A percentile compares a stretch with the other conserved stretches of the same genome.
phyloP scores from a whole-genome alignment of 2,329 filamentous ascomycete species.

The Rutstroemia sydowiana region DNA sequence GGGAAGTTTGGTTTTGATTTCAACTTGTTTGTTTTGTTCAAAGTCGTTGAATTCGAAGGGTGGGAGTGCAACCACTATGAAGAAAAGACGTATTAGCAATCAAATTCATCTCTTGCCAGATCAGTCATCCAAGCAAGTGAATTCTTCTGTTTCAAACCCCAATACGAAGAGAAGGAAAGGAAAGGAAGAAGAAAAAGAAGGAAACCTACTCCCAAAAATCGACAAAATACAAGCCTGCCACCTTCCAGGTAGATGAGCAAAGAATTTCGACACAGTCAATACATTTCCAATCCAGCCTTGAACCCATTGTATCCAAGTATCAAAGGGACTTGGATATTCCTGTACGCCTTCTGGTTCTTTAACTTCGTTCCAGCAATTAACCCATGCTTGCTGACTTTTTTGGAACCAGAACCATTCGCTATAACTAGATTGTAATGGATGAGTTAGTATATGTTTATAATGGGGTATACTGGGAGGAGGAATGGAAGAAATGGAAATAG shows the following conservation, averaged over 20 bases:
- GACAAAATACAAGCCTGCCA: constrained; percentile 33
- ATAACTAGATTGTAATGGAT: background rate
- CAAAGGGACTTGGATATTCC: constrained; percentile 31
- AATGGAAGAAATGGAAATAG: too few species aligned
- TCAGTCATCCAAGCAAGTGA: too few species aligned
- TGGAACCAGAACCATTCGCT: constrained; percentile 46
- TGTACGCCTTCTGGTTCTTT: constrained; percentile 27
- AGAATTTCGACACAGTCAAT: constrained; percentile 30
- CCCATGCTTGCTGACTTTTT: constrained; percentile 38
- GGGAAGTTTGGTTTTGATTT: constrained; percentile 36
- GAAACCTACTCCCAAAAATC: constrained; percentile 28
- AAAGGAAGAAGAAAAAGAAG: constrained; percentile 2
- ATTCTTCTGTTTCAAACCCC: too few species aligned
- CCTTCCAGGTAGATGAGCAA: constrained; percentile 30
- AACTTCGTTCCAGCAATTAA: constrained; percentile 39
- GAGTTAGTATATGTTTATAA: too few species aligned
- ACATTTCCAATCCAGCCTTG: constrained; percentile 33
- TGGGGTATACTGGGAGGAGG: too few species aligned
- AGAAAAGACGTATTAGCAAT: background rate
- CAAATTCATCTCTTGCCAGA: too few species aligned
- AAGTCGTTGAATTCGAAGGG: constrained; percentile 15
- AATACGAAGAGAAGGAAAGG: too few species aligned
- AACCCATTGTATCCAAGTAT: constrained; percentile 29
- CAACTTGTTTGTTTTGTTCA: constrained; percentile 18
- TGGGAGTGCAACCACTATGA: constrained; percentile 5